Evolutionary conservation across 176 grass and related monocot species (phyloP).

Genomic region (Zoysia japonica): DNA sequence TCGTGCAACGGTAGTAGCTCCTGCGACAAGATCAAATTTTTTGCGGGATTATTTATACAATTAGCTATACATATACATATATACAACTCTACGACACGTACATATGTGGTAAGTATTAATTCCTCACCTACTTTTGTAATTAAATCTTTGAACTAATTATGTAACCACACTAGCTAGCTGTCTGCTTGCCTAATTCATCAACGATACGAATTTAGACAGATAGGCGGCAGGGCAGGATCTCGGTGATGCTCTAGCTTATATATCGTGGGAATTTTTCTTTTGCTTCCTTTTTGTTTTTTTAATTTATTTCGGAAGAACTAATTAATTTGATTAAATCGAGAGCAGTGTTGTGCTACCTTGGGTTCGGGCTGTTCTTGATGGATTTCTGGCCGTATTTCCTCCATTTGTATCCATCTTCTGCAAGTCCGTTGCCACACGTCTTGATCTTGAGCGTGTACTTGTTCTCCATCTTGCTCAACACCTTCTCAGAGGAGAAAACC

Average conservation of each 20-base stretch:
- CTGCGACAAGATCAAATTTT: constrained; percentile 19
- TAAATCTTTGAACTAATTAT: neutral
- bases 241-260: neutral
- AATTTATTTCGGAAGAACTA: too few species aligned
- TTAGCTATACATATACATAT: neutral
- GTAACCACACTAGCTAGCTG: too few species aligned
- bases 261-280: neutral
- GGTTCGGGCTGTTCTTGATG: constrained; percentile 98
- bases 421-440: constrained; percentile 50
- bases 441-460: constrained; percentile 89
- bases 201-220: neutral
- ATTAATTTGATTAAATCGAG: too few species aligned
- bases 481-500: constrained; percentile 71
- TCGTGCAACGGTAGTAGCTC: constrained; percentile 99
- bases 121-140: neutral
- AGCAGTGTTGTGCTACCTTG: constrained; percentile 40
- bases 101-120: neutral
- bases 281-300: too few species aligned
- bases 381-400: constrained; percentile 97
- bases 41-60: neutral
- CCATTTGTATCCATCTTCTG: constrained; percentile 96
- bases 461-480: constrained; percentile 79
- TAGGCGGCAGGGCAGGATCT: neutral
- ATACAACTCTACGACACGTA: neutral
- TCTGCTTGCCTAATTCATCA: too few species aligned